Evolutionary conservation across 176 grass and related monocot species (phyloP).

Genomic region (Echinochloa phyllopogon): DNA sequence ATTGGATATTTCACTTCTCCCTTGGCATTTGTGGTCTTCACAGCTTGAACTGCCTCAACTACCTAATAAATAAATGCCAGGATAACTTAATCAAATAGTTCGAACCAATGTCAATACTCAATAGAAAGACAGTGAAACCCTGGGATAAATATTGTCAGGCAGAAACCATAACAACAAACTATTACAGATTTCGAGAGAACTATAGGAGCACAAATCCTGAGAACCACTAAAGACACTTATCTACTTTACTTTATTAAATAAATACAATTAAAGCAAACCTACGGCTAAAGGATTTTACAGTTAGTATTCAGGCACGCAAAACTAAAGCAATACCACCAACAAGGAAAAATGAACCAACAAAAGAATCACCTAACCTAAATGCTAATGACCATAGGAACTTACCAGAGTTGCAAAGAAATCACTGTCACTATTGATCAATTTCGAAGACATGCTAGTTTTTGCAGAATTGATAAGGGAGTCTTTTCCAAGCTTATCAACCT

Average conservation of each 20-base stretch:
- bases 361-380: not conserved
- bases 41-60: conserved; percentile 90
- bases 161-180: not conserved
- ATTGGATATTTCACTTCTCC: conserved; percentile 96
- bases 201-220: not conserved
- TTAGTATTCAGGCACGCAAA: not conserved
- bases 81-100: conserved; percentile 8
- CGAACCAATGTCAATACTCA: not conserved
- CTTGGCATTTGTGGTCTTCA: conserved; percentile 88
- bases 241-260: not conserved
- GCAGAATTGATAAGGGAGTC: conserved; percentile 92
- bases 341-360: not conserved
- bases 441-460: conserved; percentile 99
- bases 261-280: conserved; percentile 16
- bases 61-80: conserved; percentile 59
- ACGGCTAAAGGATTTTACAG: not conserved
- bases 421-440: conserved; percentile 78
- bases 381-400: conserved; percentile 33
- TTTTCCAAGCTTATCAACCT: conserved; percentile 96
- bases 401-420: conserved; percentile 95
- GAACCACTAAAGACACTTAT: not conserved
- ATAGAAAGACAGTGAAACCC: not conserved
- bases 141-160: not conserved
- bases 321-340: not conserved
- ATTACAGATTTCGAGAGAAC: not conserved